Conservation (phyloP, 2,329 filamentous ascomycete genomes). For the Nemania abortiva region DNA sequence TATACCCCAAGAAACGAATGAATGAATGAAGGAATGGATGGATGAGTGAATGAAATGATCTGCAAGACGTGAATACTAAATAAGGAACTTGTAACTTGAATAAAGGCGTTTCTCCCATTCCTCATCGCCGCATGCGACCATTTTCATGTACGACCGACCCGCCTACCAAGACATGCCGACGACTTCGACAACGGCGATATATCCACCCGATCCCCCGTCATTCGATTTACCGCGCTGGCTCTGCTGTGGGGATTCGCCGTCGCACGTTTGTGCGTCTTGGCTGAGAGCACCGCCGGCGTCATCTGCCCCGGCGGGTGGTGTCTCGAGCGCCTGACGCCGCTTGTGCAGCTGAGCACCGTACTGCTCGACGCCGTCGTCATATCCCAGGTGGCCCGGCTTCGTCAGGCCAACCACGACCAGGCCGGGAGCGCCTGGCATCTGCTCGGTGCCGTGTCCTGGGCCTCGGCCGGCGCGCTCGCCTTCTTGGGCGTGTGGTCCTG, state of each 20-base stretch:
- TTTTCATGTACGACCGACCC: slow-evolving; percentile 39
- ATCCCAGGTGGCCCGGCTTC: slow-evolving; percentile 45
- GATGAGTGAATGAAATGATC: too few relatives aligned
- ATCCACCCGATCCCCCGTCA: slow-evolving; percentile 26
- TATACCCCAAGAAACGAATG: too few relatives aligned
- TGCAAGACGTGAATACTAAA: background rate
- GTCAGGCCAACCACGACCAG: slow-evolving; percentile 46
- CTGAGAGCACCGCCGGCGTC: slow-evolving; percentile 46
- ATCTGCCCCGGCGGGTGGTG: slow-evolving; percentile 49
- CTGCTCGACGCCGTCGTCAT: slow-evolving; percentile 52
- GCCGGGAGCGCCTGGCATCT: slow-evolving; percentile 41
- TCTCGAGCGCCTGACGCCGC: slow-evolving; percentile 48
- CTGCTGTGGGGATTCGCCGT: slow-evolving; percentile 52
- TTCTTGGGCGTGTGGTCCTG: slow-evolving; percentile 49
- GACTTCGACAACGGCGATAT: slow-evolving; percentile 30
- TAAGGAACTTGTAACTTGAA: background rate
- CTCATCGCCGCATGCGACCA: slow-evolving; percentile 45
- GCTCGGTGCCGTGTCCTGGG: slow-evolving; percentile 43
- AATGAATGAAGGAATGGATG: too few relatives aligned
- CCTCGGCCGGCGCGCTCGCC: slow-evolving; percentile 43
- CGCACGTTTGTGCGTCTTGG: slow-evolving; percentile 45
- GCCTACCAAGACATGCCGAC: slow-evolving; percentile 44
- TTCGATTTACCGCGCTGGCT: slow-evolving; percentile 45
- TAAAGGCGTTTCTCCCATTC: slow-evolving; percentile 52
- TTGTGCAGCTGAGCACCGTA: slow-evolving; percentile 48